phyloP scores from a whole-genome alignment of 257 asterid species.

The Solanum piurae region DNA sequence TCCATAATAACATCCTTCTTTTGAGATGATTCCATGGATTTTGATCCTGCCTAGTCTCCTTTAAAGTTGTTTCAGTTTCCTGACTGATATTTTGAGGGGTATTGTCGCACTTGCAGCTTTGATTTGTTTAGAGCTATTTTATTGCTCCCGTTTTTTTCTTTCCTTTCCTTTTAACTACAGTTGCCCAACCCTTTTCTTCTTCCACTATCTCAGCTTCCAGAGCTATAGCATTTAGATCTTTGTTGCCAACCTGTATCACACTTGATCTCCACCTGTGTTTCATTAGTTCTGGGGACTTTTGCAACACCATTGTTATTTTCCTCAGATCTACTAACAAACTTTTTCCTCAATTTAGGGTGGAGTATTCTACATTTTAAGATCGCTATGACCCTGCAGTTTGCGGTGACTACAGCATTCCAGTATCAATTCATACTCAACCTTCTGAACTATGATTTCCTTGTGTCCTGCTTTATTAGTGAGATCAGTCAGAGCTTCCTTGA shows the following conservation, averaged over 20 bases:
- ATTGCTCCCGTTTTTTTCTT: background rate
- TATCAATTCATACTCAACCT: background rate
- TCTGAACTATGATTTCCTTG: background rate
- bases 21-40: background rate
- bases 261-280: background rate
- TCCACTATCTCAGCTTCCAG: background rate
- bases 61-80: background rate
- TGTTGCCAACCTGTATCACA: background rate
- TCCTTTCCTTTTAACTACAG: background rate
- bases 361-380: background rate
- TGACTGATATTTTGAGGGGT: background rate
- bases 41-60: background rate
- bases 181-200: background rate
- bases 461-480: background rate
- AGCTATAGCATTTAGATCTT: background rate
- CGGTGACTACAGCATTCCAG: background rate
- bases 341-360: background rate
- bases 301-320: background rate
- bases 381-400: background rate
- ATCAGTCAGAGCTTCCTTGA: background rate
- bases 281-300: background rate
- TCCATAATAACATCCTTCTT: background rate
- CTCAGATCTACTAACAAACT: background rate
- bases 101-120: background rate
- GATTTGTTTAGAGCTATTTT: background rate